Evolutionary conservation across 495 filamentous ascomycete species (phyloP).

Genomic region (Margaritispora aquatica): DNA sequence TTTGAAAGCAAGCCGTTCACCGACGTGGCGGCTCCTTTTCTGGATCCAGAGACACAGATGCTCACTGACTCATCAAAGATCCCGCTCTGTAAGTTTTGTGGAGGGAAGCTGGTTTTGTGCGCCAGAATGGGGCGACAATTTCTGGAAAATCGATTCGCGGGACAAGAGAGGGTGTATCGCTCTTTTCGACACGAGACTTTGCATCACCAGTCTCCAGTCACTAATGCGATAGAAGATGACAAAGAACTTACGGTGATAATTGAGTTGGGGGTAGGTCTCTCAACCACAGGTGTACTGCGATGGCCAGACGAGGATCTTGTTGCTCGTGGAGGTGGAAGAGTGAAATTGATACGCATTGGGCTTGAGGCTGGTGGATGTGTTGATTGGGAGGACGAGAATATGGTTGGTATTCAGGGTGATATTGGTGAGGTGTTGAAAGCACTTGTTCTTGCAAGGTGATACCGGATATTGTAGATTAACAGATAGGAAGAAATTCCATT

Average conservation of each 20-base stretch:
- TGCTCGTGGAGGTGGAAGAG: not conserved
- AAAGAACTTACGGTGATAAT: not conserved
- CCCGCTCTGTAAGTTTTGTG: not conserved
- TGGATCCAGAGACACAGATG: not conserved
- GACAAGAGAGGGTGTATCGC: not conserved
- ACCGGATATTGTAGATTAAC: too few relatives aligned
- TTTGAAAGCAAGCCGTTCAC: not conserved
- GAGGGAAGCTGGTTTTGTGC: not conserved
- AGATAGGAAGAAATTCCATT: too few relatives aligned
- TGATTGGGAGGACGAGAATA: not conserved
- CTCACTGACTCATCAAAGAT: not conserved
- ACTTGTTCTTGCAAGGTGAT: too few relatives aligned
- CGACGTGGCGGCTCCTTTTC: not conserved
- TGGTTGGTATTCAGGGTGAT: not conserved
- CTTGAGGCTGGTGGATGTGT: not conserved
- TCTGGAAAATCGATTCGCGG: not conserved
- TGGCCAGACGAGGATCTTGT: not conserved
- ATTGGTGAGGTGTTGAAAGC: not conserved
- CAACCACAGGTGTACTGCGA: not conserved
- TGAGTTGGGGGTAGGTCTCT: not conserved
- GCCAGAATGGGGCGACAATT: not conserved
- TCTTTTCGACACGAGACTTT: not conserved
- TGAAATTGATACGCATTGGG: not conserved
- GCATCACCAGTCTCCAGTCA: not conserved
- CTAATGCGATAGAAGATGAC: not conserved